Evolutionary conservation across 352 stramenopile genomes (phyloP).

Genomic region (Globisporangium irregulare): DNA sequence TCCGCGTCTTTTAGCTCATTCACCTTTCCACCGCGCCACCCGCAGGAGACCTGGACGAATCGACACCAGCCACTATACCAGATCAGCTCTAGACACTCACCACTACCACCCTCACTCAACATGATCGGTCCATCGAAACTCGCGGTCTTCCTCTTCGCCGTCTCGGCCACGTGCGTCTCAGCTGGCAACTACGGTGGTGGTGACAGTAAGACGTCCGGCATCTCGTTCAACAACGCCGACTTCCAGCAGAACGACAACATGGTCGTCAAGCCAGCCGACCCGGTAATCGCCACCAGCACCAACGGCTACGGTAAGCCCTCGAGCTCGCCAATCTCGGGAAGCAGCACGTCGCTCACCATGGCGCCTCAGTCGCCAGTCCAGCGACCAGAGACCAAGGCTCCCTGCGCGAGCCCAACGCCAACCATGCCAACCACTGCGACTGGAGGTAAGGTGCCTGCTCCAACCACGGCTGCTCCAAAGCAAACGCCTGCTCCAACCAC

Average conservation of each 20-base stretch:
- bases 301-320: slow-evolving; percentile 12
- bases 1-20: slow-evolving; percentile 6
- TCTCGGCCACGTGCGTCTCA: slow-evolving; percentile 11
- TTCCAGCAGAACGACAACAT: slow-evolving; percentile 21
- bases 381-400: background rate
- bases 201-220: slow-evolving; percentile 2
- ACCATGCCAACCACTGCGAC: slow-evolving; percentile 8
- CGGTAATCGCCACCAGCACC: slow-evolving; percentile 9
- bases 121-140: slow-evolving; percentile 20
- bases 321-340: background rate
- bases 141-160: slow-evolving; percentile 16
- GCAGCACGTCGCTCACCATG: background rate
- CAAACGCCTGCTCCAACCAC: background rate
- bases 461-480: slow-evolving; percentile 7
- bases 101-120: background rate
- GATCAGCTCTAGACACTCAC: slow-evolving; percentile 9
- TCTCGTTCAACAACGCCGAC: slow-evolving; percentile 21
- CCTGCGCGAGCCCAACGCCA: slow-evolving; percentile 6
- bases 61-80: background rate
- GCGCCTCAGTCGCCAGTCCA: slow-evolving; percentile 6
- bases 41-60: slow-evolving; percentile 4
- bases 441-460: background rate
- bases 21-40: background rate
- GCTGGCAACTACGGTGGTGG: slow-evolving; percentile 16
- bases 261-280: slow-evolving; percentile 17